Evolutionary conservation across 352 stramenopile species (phyloP).

Genomic region (Phytophthora hybrid): DNA sequence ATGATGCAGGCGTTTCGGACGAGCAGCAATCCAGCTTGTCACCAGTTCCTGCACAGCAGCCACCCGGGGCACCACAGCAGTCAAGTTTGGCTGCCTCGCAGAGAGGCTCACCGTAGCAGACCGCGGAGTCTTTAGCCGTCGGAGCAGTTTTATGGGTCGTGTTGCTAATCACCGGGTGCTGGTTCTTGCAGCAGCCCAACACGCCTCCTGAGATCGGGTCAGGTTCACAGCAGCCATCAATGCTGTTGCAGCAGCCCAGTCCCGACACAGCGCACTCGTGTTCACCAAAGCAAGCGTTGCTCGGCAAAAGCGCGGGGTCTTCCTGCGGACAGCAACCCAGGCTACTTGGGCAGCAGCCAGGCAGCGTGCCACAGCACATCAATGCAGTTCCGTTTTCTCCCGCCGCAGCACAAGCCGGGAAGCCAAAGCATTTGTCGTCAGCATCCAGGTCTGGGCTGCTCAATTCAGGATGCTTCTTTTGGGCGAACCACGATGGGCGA

Average conservation of each 20-base stretch:
- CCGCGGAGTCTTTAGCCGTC: conserved; percentile 24
- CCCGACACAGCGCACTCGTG: conserved; percentile 65
- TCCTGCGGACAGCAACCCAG: conserved; percentile 71
- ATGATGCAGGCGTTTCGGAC: conserved; percentile 7
- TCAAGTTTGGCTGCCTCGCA: conserved; percentile 52
- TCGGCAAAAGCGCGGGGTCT: conserved; percentile 46
- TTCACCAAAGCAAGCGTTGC: conserved; percentile 73
- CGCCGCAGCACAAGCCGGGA: conserved; percentile 55
- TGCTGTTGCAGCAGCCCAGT: conserved; percentile 72
- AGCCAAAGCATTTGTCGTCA: conserved; percentile 76
- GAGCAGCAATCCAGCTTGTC: conserved; percentile 57
- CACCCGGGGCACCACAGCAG: conserved; percentile 53
- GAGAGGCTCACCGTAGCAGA: conserved; percentile 53
- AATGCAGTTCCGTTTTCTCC: conserved; percentile 70
- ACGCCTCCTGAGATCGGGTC: conserved; percentile 55
- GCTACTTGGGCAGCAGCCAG: conserved; percentile 74
- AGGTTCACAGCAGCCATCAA: conserved; percentile 75
- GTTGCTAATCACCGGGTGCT: conserved; percentile 42
- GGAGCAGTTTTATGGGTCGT: conserved; percentile 39
- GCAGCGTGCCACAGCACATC: conserved; percentile 69
- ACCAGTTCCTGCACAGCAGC: conserved; percentile 54
- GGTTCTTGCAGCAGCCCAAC: conserved; percentile 75
- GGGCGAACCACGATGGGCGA: conserved; percentile 69
- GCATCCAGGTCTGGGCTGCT: conserved; percentile 41
- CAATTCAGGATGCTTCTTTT: conserved; percentile 47